Evolutionary conservation across 306 rosid species (phyloP), one percentile per base, ranked within the genome.

Genomic region (Parietaria judaica): DNA sequence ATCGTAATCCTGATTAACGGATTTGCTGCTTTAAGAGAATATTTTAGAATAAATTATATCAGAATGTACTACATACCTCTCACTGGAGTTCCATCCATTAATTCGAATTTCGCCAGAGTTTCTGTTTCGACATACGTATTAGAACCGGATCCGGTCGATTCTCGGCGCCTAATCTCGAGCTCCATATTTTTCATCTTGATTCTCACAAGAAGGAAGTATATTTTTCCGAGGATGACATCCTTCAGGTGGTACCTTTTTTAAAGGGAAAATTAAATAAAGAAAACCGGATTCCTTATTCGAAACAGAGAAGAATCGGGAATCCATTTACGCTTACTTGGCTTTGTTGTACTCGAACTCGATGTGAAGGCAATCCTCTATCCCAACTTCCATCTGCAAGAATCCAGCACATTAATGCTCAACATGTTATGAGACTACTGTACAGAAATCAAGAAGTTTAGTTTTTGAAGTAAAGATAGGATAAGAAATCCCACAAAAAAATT

Each of bases 81-180:
- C 53, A 92, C 99, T 51, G 99, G 99, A 79, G 99, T 96, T 60
- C 99, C 99, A 79, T 88, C 99, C 99, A 92, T 92, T 81, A 92
- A 75, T 77, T 92, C 96, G 51, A 88, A 88, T 77, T 92, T 92
- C 49, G 99, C 99, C 58, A 92, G 79, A 47, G 99, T 92, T 82
- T 92, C 99, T 36, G 99, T 92, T 81, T 92, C 99, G 54, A 92
- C 96, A 77, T 92, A 96, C 63, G 99, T 88, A 78, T 80, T 92
- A 61, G 94, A 74, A 63, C 99, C 99, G 12, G 99, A 84, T 17
- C 99, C 99, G 35, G 99, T 92, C 49, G 99, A 92, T 64, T 92
- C 99, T 63, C 99, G 75, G 37, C 99, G 96, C 70, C 96, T 80
- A 60, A 92, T 88, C 85, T 92, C 99, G 72, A 92, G 84, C 60